Percentiles rank a stretch among this genome's conserved stretches.
phyloP scores from a whole-genome alignment of 1,284 basidiomycete species.

The Gomphus sp. region DNA sequence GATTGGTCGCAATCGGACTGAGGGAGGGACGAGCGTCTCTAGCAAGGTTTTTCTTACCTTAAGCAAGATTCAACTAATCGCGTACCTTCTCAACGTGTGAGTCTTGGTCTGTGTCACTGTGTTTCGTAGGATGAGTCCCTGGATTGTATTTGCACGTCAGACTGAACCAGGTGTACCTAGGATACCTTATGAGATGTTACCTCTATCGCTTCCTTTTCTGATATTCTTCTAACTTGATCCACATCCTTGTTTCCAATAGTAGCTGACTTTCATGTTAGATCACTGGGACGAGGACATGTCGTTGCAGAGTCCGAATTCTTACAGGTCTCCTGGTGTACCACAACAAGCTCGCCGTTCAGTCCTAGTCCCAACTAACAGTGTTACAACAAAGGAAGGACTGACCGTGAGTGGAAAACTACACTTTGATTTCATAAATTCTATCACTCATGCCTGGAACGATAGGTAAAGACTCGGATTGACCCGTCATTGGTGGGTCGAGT shows the following conservation, averaged over 20 bases:
- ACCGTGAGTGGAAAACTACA: conserved; percentile 33
- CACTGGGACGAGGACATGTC: conserved; percentile 15
- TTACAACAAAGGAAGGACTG: conserved; percentile 61
- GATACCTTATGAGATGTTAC: conserved; percentile 10
- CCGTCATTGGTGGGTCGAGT: conserved; percentile 40
- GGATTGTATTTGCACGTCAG: conserved; percentile 16
- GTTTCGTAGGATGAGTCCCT: conserved; percentile 11
- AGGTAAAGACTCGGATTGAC: conserved; percentile 62
- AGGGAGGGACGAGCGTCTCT: neutral
- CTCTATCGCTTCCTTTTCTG: conserved; percentile 11
- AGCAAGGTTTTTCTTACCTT: neutral
- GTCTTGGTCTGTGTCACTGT: neutral
- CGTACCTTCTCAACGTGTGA: neutral
- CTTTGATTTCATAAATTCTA: neutral
- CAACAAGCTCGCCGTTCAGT: conserved; percentile 25
- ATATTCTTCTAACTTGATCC: neutral
- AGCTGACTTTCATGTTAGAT: conserved; percentile 24
- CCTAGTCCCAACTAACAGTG: conserved; percentile 71
- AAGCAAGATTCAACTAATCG: neutral
- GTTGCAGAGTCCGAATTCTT: conserved; percentile 15
- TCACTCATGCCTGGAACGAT: neutral
- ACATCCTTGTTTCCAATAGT: conserved; percentile 18
- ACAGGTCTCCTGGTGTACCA: conserved; percentile 19
- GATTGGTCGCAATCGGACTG: neutral
- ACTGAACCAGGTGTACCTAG: conserved; percentile 9